These are phyloP conservation scores for Xylaria multiplex DNA, from an alignment of 2,329 filamentous ascomycete genomes.

Conservation along the genomic window DNA sequence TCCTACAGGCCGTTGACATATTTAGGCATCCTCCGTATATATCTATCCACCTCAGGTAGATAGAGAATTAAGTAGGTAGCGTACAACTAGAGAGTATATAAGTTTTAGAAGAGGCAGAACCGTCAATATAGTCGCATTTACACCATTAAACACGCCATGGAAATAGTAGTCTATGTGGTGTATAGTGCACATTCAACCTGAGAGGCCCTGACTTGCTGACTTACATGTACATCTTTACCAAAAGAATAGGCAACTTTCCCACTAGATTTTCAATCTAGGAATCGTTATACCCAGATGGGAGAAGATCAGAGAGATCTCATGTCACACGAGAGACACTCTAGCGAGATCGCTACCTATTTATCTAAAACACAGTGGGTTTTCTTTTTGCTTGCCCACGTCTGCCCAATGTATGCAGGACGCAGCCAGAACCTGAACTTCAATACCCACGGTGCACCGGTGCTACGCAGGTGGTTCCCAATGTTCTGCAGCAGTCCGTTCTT, in stretches of 20 bases:
- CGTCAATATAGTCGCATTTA: not conserved
- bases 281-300: not conserved
- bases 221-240: not conserved
- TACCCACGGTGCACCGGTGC: not conserved
- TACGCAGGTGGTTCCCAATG: not conserved
- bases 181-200: not conserved
- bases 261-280: too few species aligned
- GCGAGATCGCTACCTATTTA: not conserved
- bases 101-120: too few species aligned
- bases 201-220: not conserved
- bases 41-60: too few species aligned
- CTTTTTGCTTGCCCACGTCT: not conserved
- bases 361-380: constrained; percentile 13
- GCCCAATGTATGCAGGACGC: not conserved
- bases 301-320: not conserved
- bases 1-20: too few species aligned
- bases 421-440: not conserved
- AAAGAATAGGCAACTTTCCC: not conserved
- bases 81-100: not conserved
- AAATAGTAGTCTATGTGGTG: not conserved
- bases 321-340: not conserved
- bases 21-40: too few species aligned
- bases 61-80: too few species aligned
- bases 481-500: not conserved
- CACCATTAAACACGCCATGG: too few species aligned